These are phyloP conservation scores for Bacidia gigantensis DNA, from an alignment of 495 filamentous ascomycete species.

Conservation along the genomic window DNA sequence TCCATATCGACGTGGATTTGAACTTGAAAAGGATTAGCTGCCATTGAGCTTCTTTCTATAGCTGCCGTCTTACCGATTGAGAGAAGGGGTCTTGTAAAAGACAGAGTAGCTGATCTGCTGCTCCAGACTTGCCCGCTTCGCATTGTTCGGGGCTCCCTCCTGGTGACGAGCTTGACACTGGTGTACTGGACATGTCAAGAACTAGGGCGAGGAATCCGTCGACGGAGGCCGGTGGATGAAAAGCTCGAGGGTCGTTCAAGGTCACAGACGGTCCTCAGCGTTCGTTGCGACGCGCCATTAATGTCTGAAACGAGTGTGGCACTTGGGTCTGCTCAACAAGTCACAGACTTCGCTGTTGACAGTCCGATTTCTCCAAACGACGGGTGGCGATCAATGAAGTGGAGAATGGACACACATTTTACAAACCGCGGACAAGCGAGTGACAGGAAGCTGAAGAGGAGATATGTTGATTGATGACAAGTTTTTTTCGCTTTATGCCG, in stretches of 20 bases:
- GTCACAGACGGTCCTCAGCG: not conserved
- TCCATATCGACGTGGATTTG: conserved; percentile 51
- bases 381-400: no score
- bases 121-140: not conserved
- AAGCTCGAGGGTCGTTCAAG: not conserved
- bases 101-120: conserved; percentile 29
- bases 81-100: conserved; percentile 37
- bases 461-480: no score
- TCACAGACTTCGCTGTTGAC: no score
- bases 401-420: no score
- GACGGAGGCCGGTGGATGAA: no score
- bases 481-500: no score
- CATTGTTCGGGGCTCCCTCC: not conserved
- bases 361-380: no score
- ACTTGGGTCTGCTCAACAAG: not conserved
- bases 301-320: not conserved
- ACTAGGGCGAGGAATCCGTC: no score
- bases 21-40: conserved; percentile 36
- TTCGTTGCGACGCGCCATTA: not conserved
- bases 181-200: not conserved
- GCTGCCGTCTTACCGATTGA: conserved; percentile 26
- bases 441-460: no score
- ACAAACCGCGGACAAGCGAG: no score
- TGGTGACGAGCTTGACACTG: not conserved
- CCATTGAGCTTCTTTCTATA: not conserved